Evolutionary conservation across 1,284 basidiomycete genomes (phyloP).

Genomic region (Heterobasidion annosum): DNA sequence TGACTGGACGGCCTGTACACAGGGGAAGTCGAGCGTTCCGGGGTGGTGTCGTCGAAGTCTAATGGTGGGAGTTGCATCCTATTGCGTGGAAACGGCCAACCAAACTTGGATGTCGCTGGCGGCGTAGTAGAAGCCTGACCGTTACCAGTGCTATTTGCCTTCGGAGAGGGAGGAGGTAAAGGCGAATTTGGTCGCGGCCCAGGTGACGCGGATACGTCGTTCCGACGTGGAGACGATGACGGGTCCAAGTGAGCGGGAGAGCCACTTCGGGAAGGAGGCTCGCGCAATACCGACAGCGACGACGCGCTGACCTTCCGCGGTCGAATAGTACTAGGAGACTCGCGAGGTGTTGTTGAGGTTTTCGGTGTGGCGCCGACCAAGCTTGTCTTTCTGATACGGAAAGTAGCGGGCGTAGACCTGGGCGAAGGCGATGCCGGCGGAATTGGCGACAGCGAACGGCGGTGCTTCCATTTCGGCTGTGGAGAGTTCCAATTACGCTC

Average conservation of each 20-base stretch:
- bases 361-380: neutral
- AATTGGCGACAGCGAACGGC: slow-evolving; percentile 1
- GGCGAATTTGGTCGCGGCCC: slow-evolving; percentile 7
- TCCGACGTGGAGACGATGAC: neutral
- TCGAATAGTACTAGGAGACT: slow-evolving; percentile 27
- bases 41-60: slow-evolving; percentile 25
- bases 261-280: too few species aligned
- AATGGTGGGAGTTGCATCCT: slow-evolving; percentile 26
- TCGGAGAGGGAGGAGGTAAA: slow-evolving; percentile 12
- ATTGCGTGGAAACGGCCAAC: slow-evolving; percentile 30
- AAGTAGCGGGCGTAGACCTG: neutral
- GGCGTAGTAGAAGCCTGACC: slow-evolving; percentile 11
- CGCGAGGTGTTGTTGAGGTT: neutral
- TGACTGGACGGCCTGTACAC: slow-evolving; percentile 17
- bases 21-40: slow-evolving; percentile 15
- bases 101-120: slow-evolving; percentile 23
- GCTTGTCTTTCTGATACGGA: neutral
- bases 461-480: slow-evolving; percentile 35
- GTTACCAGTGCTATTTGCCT: slow-evolving; percentile 5
- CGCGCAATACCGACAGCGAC: slow-evolving; percentile 42
- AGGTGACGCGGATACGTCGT: slow-evolving; percentile 29
- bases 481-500: slow-evolving; percentile 56
- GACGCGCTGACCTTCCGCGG: slow-evolving; percentile 36
- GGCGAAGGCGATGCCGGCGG: neutral
- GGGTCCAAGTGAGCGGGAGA: neutral